A percentile compares a stretch with the other conserved stretches of the same genome.
phyloP scores from a whole-genome alignment of 768 basidiomycete species.

The Phanerochaete sordida region DNA sequence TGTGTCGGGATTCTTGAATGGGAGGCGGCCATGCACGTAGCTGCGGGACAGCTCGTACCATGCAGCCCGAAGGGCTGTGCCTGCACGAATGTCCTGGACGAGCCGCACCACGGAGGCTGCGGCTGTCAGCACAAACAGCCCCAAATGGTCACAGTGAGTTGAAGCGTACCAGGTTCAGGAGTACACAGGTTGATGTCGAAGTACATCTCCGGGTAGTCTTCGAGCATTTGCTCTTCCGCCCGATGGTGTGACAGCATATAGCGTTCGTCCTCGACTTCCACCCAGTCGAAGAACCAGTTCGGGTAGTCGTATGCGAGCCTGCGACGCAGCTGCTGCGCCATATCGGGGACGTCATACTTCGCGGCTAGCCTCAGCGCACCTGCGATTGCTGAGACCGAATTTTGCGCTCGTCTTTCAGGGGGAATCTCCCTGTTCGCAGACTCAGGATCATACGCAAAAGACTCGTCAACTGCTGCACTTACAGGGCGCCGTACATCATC shows the following conservation, averaged over 20 bases:
- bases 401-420: neutral
- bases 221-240: too few relatives aligned
- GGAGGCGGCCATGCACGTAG: neutral
- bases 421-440: neutral
- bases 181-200: neutral
- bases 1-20: neutral
- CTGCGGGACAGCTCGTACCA: neutral
- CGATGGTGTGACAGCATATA: neutral
- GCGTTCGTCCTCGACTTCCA: neutral
- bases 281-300: neutral
- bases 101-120: neutral
- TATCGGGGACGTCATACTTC: neutral
- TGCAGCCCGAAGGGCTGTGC: neutral
- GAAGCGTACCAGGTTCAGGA: neutral
- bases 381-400: neutral
- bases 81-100: neutral
- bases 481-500: neutral
- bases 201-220: neutral
- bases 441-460: neutral
- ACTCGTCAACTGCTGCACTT: neutral
- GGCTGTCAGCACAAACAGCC: neutral
- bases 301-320: neutral
- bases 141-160: too few relatives aligned
- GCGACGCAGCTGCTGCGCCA: neutral
- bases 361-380: neutral